These are phyloP conservation scores for Tremella yokohamensis DNA, from an alignment of 768 basidiomycete species.

Conservation along the genomic window DNA sequence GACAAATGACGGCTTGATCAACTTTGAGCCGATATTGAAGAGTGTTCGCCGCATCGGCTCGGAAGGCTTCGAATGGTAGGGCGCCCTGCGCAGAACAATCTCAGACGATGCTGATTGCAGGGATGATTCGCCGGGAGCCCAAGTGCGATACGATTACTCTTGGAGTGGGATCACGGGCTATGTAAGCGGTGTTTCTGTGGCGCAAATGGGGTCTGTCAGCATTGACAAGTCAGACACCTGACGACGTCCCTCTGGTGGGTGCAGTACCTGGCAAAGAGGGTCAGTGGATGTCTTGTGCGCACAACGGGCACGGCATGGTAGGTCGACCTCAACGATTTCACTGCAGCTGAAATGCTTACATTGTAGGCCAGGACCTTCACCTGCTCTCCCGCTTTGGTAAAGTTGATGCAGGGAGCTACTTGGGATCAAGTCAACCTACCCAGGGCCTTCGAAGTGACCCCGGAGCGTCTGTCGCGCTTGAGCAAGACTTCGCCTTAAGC, in stretches of 20 bases:
- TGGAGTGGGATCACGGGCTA: slow-evolving; percentile 45
- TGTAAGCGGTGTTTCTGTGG: neutral
- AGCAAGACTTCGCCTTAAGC: too few species aligned
- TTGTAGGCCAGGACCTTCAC: slow-evolving; percentile 35
- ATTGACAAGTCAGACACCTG: slow-evolving; percentile 17
- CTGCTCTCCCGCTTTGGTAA: slow-evolving; percentile 38
- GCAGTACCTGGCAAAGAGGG: slow-evolving; percentile 45
- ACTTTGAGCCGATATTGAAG: slow-evolving; percentile 37
- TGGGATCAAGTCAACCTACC: slow-evolving; percentile 47
- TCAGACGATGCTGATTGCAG: neutral
- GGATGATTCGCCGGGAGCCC: neutral
- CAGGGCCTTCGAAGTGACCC: slow-evolving; percentile 47
- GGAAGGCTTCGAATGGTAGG: slow-evolving; percentile 45
- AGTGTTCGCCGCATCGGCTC: slow-evolving; percentile 34
- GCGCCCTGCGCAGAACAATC: neutral
- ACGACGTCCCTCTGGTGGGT: slow-evolving; percentile 46
- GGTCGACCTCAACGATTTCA: neutral
- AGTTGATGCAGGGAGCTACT: slow-evolving; percentile 37
- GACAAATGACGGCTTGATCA: slow-evolving; percentile 25
- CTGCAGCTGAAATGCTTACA: neutral
- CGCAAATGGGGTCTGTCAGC: neutral
- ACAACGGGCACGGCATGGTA: slow-evolving; percentile 46
- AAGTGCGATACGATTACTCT: slow-evolving; percentile 30
- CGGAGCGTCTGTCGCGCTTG: slow-evolving; percentile 27
- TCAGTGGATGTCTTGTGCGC: slow-evolving; percentile 46